A percentile compares a stretch with the other conserved stretches of the same genome.
Evolutionary conservation across 108 stramenopile genomes (phyloP).

Genomic region (Conticribra weissflogii): DNA sequence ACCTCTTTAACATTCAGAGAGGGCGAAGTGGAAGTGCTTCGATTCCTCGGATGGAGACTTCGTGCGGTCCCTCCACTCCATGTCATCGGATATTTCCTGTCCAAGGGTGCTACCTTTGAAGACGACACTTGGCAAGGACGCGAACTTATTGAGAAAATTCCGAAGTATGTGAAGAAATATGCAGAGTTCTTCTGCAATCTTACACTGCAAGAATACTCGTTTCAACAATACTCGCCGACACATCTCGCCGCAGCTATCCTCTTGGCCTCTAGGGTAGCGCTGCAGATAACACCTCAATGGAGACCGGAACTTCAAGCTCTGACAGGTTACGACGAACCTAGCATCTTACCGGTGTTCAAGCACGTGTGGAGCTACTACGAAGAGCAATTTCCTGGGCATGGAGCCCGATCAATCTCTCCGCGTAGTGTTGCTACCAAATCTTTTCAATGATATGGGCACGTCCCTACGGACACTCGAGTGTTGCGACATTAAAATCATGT

Average conservation of each 20-base stretch:
- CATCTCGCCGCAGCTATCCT: constrained; percentile 86
- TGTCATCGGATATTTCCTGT: constrained; percentile 79
- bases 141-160: constrained; percentile 87
- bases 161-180: constrained; percentile 92
- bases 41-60: constrained; percentile 77
- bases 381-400: constrained; percentile 91
- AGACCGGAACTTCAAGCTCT: constrained; percentile 71
- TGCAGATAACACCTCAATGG: constrained; percentile 85
- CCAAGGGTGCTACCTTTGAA: constrained; percentile 77
- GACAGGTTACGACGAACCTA: constrained; percentile 80
- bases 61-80: constrained; percentile 86
- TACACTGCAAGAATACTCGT: constrained; percentile 89
- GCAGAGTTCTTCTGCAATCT: constrained; percentile 95
- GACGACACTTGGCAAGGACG: constrained; percentile 88
- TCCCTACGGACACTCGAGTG: too few relatives aligned
- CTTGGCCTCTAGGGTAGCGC: constrained; percentile 74
- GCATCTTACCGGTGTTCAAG: constrained; percentile 71
- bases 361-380: constrained; percentile 90
- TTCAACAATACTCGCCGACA: constrained; percentile 87
- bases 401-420: constrained; percentile 79
- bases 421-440: constrained; percentile 62
- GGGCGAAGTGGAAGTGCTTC: constrained; percentile 83
- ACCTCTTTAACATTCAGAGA: constrained; percentile 86
- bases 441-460: constrained; percentile 22
- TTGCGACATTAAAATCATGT: too few relatives aligned